phyloP scores from a whole-genome alignment of 192 early-diverging fungal species.

The Coemansia sp. region DNA sequence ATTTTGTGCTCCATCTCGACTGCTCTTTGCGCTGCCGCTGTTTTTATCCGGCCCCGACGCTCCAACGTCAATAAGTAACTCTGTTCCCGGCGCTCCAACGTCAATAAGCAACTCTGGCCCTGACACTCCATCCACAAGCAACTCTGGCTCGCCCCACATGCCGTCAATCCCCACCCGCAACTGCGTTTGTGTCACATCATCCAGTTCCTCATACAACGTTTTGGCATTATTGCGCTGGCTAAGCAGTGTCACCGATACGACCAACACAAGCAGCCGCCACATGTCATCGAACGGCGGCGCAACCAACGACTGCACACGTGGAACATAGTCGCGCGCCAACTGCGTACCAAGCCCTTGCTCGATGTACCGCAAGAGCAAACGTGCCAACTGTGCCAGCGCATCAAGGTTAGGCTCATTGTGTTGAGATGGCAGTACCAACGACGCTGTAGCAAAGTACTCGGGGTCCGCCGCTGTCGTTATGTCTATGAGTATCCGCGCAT shows the following conservation, averaged over 20 bases:
- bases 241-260: conserved; percentile 41
- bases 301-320: conserved; percentile 29
- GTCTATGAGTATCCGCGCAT: conserved; percentile 39
- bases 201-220: conserved; percentile 23
- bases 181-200: conserved; percentile 11
- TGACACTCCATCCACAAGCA: not conserved
- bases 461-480: conserved; percentile 42
- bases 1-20: not conserved
- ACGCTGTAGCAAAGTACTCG: conserved; percentile 47
- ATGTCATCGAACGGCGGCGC: conserved; percentile 42
- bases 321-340: conserved; percentile 31
- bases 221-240: conserved; percentile 42
- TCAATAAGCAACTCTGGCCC: not conserved
- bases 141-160: conserved; percentile 25
- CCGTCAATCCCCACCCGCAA: conserved; percentile 29
- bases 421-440: conserved; percentile 33
- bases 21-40: not conserved
- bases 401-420: conserved; percentile 39
- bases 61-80: conserved; percentile 7
- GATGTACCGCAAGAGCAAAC: conserved; percentile 41
- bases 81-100: not conserved
- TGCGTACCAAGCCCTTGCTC: conserved; percentile 28
- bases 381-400: conserved; percentile 48
- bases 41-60: not conserved
- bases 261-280: conserved; percentile 42